phyloP scores from a whole-genome alignment of 2,329 filamentous ascomycete genomes.

The Stagonosporopsis rhizophila region DNA sequence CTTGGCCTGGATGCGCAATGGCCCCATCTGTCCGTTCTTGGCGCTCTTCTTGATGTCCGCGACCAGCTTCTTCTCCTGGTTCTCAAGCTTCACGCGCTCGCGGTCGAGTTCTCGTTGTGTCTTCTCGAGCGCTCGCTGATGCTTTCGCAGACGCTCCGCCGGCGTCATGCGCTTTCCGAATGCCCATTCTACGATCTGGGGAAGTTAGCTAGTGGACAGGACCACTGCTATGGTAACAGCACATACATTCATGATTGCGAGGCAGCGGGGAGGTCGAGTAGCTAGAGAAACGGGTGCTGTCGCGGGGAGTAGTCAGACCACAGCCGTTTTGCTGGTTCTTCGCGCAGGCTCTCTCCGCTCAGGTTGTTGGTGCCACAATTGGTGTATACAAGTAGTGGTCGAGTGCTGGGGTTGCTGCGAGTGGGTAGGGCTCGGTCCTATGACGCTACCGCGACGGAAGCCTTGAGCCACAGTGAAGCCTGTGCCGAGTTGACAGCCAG shows the following conservation, averaged over 20 bases:
- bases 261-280: not conserved
- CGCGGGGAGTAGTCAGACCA: not conserved
- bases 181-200: constrained; percentile 96
- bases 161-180: constrained; percentile 99
- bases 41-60: constrained; percentile 97
- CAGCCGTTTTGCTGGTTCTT: not conserved
- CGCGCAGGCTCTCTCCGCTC: not conserved
- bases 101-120: constrained; percentile 96
- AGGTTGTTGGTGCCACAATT: not conserved
- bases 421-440: constrained; percentile 9
- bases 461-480: constrained; percentile 5
- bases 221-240: not conserved
- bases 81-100: constrained; percentile 93
- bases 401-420: not conserved
- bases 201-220: constrained; percentile 12
- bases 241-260: constrained; percentile 64
- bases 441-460: constrained; percentile 14
- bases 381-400: not conserved
- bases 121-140: constrained; percentile 96
- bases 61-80: constrained; percentile 97
- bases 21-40: constrained; percentile 98
- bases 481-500: not conserved
- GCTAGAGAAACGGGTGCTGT: not conserved
- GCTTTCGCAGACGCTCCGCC: constrained; percentile 87
- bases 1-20: constrained; percentile 97